phyloP scores from a whole-genome alignment of 495 filamentous ascomycete species.

The Aspergillus ellipticus region DNA sequence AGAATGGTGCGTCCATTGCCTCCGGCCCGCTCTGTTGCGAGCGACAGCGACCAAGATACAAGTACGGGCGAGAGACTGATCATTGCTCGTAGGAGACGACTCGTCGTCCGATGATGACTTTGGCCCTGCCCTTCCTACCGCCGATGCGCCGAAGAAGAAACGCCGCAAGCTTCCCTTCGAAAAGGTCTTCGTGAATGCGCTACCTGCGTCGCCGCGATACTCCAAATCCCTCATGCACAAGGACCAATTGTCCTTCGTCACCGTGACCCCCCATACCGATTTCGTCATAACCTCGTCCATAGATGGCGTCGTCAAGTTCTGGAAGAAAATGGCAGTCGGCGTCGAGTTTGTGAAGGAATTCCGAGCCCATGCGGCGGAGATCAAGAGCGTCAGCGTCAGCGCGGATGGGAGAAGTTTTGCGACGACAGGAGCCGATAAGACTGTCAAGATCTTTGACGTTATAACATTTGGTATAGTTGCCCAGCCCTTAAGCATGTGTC shows the following conservation, averaged over 20 bases:
- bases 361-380: constrained; percentile 81
- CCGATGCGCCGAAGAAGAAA: constrained; percentile 80
- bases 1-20: constrained; percentile 27
- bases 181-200: constrained; percentile 87
- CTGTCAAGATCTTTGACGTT: constrained; percentile 94
- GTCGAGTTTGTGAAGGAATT: constrained; percentile 99
- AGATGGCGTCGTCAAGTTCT: constrained; percentile 96
- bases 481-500: background rate
- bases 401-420: constrained; percentile 92
- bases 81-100: constrained; percentile 37
- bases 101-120: constrained; percentile 91
- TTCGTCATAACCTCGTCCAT: constrained; percentile 91
- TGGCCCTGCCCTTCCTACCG: constrained; percentile 78
- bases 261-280: constrained; percentile 83
- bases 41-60: background rate
- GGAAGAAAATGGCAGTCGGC: constrained; percentile 90
- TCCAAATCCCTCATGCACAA: constrained; percentile 98
- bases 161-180: constrained; percentile 86
- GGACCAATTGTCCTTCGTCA: constrained; percentile 82
- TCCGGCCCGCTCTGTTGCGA: background rate
- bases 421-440: constrained; percentile 80
- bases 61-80: constrained; percentile 6
- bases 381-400: constrained; percentile 76
- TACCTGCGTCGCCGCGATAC: constrained; percentile 79
- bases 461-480: constrained; percentile 69